Base-by-base conservation (phyloP, 768 basidiomycete genomes). In the Amanita molliuscula region DNA sequence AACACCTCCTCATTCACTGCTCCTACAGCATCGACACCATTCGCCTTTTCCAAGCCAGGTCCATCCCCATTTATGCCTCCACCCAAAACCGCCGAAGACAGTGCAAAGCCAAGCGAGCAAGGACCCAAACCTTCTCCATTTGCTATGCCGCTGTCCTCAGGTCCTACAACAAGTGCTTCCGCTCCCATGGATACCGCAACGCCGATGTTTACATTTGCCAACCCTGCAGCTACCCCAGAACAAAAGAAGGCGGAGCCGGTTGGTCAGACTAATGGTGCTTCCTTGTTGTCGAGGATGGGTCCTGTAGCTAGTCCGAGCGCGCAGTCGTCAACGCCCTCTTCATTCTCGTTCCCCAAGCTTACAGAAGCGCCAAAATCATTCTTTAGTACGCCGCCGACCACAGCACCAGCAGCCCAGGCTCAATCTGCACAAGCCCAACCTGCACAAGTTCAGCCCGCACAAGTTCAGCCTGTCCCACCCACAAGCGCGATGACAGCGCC, bases 131-230 rank as follows among this genome's bases (percentile, higher is more conserved):
- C 40, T 11, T 23, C 29, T 26, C 29, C 31, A 25, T 44, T 37
- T 35, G 31, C 33, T 44, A 18, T n/a, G 20, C 29, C 49, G 9
- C 42, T 43, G 8, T n/a, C 31, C 10, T 40, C 41, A n/a, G 11
- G 13, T 25, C 29, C 20, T n/a, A 9, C 47, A 36, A 28, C 34
- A 13, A 23, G 4, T 28, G 4, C n/a, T 29, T 20, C 50, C 57
- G 35, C 50, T 11, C 49, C 54, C n/a, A 52, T 60, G 40, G 16
- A 47, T 21, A 41, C 57, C 21, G 56, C 54, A 8, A 41, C 56
- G 34, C 50, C 59, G 6, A 9, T 44, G 8, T 44, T 40, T 52
- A 37, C 47, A 9, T 37, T 47, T 38, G 2, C 47, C 11, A 47
- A 47, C n/a, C 47, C 35, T 18, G 8, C 36, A 3, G 21, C 48